Percentiles rank a stretch among this genome's conserved stretches.
These are phyloP conservation scores for Staphylotrichum longicolle DNA, from an alignment of 495 filamentous ascomycete genomes.

Conservation along the genomic window DNA sequence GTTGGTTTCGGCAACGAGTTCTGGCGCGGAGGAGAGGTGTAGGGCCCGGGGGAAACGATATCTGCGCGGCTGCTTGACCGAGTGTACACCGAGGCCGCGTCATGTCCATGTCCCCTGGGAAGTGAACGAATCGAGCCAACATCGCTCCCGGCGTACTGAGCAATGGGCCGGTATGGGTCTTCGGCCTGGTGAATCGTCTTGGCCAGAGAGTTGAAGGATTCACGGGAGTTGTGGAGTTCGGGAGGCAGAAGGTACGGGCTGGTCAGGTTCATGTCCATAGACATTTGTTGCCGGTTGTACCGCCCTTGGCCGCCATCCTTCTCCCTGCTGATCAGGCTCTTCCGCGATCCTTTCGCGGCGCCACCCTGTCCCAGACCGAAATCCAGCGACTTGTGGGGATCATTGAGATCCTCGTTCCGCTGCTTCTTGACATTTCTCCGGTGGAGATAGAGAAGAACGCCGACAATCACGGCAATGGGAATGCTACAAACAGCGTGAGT, in stretches of 20 bases:
- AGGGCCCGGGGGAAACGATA: conserved; percentile 15
- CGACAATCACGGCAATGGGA: conserved; percentile 65
- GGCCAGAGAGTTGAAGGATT: conserved; percentile 83
- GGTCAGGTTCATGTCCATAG: conserved; percentile 75
- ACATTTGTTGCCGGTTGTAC: conserved; percentile 72
- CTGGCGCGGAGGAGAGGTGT: conserved; percentile 30
- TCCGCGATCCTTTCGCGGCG: conserved; percentile 44
- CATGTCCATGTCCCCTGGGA: conserved; percentile 45
- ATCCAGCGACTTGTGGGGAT: conserved; percentile 89
- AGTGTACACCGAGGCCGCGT: conserved; percentile 65
- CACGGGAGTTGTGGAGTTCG: conserved; percentile 69
- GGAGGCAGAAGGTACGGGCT: conserved; percentile 91
- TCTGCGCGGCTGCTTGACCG: conserved; percentile 40
- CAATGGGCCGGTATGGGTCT: conserved; percentile 80
- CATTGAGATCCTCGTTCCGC: conserved; percentile 73
- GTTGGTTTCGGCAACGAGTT: conserved; percentile 30
- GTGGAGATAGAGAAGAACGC: conserved; percentile 73
- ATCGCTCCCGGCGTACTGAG: conserved; percentile 58
- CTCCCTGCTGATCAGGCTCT: conserved; percentile 48
- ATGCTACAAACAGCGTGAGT: conserved; percentile 52
- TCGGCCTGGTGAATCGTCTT: conserved; percentile 64
- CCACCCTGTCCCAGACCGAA: conserved; percentile 69
- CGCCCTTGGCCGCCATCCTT: conserved; percentile 49
- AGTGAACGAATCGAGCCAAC: conserved; percentile 57
- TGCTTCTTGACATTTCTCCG: conserved; percentile 71